Percentiles rank a stretch among this genome's conserved stretches.
phyloP scores from a whole-genome alignment of 2,329 filamentous ascomycete species.

The Rhynchosporium graminicola region DNA sequence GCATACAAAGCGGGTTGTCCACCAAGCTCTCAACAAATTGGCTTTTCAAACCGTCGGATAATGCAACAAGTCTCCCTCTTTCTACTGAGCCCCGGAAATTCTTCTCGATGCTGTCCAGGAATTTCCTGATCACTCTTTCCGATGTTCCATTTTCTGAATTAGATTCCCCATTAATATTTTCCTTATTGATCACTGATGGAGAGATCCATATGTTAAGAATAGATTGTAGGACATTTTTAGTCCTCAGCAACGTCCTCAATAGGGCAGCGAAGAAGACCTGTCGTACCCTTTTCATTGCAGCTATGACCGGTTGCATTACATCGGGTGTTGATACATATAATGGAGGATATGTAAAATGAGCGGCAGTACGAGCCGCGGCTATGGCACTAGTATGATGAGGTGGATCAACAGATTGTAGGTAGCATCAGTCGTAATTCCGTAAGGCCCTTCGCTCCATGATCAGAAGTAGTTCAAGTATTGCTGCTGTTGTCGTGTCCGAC shows the following conservation, averaged over 20 bases:
- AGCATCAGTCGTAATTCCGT: constrained; percentile 17
- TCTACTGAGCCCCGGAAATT: constrained; percentile 52
- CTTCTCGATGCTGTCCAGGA: constrained; percentile 57
- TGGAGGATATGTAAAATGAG: constrained; percentile 23
- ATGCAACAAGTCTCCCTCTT: constrained; percentile 44
- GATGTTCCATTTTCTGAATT: constrained; percentile 14
- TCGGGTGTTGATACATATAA: constrained; percentile 39
- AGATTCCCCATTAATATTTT: constrained; percentile 26
- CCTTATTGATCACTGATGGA: constrained; percentile 40
- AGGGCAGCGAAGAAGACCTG: constrained; percentile 56
- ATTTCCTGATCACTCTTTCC: constrained; percentile 44
- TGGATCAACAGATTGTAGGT: constrained; percentile 22
- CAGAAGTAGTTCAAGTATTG: constrained; percentile 18
- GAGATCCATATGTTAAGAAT: constrained; percentile 56
- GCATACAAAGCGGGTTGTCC: constrained; percentile 59
- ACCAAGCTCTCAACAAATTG: constrained; percentile 57
- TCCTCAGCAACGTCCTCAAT: constrained; percentile 58
- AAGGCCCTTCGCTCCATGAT: constrained; percentile 27
- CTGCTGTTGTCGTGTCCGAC: constrained; percentile 3
- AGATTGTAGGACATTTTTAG: constrained; percentile 60
- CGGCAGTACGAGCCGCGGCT: constrained; percentile 32
- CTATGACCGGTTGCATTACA: constrained; percentile 52
- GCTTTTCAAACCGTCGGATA: constrained; percentile 53
- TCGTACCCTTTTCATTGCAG: constrained; percentile 58
- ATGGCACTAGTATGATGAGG: constrained; percentile 24